Evolutionary conservation across 257 asterid species (phyloP).

Genomic region (Primulina huaijiensis): DNA sequence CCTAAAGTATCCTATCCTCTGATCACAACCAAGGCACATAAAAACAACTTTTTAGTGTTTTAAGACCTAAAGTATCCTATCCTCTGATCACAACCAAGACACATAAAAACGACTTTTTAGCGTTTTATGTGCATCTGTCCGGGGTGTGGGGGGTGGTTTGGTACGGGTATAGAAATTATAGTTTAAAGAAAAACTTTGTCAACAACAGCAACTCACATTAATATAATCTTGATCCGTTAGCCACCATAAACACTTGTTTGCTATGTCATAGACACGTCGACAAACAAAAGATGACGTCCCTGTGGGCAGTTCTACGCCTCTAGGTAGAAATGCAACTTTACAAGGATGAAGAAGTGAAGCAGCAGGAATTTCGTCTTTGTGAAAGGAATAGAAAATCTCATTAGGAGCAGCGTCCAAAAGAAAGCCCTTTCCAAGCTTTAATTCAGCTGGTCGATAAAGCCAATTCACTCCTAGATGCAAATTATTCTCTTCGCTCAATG

Average conservation of each 20-base stretch:
- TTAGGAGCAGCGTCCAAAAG: conserved; percentile 67
- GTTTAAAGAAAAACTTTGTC: conserved; percentile 23
- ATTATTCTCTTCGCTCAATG: conserved; percentile 37
- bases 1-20: background rate
- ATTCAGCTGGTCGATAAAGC: conserved; percentile 83
- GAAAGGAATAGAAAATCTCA: conserved; percentile 87
- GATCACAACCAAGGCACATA: background rate
- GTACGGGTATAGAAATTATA: no score
- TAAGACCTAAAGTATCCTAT: background rate
- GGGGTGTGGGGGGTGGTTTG: no score
- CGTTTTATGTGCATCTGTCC: no score
- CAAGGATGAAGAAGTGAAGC: conserved; percentile 91
- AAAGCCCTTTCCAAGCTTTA: conserved; percentile 52
- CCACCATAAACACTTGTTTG: conserved; percentile 69
- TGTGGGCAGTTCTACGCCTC: conserved; percentile 71
- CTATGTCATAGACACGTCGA: conserved; percentile 71
- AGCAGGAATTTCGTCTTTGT: conserved; percentile 73
- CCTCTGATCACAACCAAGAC: background rate
- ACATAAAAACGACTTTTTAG: no score
- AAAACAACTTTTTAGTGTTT: no score
- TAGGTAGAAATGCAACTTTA: conserved; percentile 96
- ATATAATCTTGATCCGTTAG: conserved; percentile 73
- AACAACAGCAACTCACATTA: conserved; percentile 58
- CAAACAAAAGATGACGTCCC: conserved; percentile 78
- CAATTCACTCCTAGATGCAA: conserved; percentile 68